Evolutionary conservation across 352 stramenopile species (phyloP).

Genomic region (Pythium rishiriense): DNA sequence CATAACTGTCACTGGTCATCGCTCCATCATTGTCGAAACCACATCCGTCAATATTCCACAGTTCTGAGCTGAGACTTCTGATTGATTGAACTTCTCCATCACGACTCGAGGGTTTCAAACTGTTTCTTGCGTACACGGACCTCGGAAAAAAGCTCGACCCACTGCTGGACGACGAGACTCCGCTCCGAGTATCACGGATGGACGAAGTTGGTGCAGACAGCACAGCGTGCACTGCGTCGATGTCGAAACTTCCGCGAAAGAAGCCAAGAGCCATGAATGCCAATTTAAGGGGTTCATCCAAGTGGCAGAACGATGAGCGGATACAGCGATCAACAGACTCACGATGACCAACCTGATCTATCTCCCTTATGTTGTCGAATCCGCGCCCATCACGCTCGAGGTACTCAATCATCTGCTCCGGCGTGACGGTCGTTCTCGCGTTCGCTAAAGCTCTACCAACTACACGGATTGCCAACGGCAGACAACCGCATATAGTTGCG

Average conservation of each 20-base stretch:
- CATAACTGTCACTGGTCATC: conserved; percentile 78
- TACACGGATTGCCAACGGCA: conserved; percentile 81
- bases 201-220: conserved; percentile 48
- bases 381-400: conserved; percentile 67
- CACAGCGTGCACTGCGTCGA: conserved; percentile 66
- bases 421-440: conserved; percentile 64
- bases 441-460: conserved; percentile 77
- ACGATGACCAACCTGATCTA: conserved; percentile 76
- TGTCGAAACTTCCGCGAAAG: conserved; percentile 77
- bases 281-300: conserved; percentile 66
- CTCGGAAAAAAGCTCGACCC: conserved; percentile 40
- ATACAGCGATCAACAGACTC: conserved; percentile 82
- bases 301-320: conserved; percentile 77
- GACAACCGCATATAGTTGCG: conserved; percentile 71
- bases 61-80: conserved; percentile 60
- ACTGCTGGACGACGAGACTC: conserved; percentile 18
- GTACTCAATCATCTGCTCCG: conserved; percentile 82
- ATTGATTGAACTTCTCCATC: conserved; percentile 61
- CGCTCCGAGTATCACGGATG: conserved; percentile 9
- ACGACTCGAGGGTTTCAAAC: conserved; percentile 11
- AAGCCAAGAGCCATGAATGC: conserved; percentile 85
- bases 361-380: conserved; percentile 73
- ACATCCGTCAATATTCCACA: conserved; percentile 72
- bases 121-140: conserved; percentile 48
- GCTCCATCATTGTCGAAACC: conserved; percentile 77